A percentile compares a stretch with the other conserved stretches of the same genome.
Evolutionary conservation across 176 grass and related monocot genomes (phyloP).

Genomic region (Coix lacrymajobi): DNA sequence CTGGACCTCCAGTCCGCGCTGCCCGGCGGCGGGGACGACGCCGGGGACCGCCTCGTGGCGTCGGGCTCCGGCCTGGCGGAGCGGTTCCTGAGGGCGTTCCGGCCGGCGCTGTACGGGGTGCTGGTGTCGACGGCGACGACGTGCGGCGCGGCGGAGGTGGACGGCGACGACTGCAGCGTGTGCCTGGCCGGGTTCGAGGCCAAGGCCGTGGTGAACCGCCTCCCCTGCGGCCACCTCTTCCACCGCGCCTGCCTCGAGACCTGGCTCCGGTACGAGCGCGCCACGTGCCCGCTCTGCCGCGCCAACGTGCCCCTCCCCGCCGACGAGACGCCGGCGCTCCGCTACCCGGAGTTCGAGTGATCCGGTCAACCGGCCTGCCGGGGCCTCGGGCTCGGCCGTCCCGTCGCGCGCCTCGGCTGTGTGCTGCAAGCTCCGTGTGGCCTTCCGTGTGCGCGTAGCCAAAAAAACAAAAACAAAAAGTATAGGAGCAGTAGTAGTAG

Average conservation of each 20-base stretch:
- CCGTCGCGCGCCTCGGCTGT: constrained; percentile 20
- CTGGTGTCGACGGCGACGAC: not conserved
- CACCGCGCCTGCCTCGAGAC: constrained; percentile 73
- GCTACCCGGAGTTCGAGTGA: not conserved
- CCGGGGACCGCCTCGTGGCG: constrained; percentile 12
- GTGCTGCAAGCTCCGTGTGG: constrained; percentile 44
- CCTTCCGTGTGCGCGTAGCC: constrained; percentile 41
- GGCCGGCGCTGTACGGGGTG: constrained; percentile 40
- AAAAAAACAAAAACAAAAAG: not conserved
- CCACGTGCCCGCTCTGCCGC: constrained; percentile 86
- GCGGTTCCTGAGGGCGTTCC: constrained; percentile 37
- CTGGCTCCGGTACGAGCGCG: constrained; percentile 83
- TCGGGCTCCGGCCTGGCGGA: constrained; percentile 15
- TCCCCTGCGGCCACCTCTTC: constrained; percentile 79
- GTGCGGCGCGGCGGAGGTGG: not conserved
- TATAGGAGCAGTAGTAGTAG: not conserved
- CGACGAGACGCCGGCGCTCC: not conserved
- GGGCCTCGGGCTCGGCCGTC: no score
- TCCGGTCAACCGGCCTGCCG: not conserved
- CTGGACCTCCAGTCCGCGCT: constrained; percentile 36
- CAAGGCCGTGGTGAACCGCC: constrained; percentile 64
- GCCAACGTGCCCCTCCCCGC: constrained; percentile 39
- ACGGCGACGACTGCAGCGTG: constrained; percentile 48
- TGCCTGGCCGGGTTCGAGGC: constrained; percentile 71
- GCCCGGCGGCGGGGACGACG: not conserved